Evolutionary conservation across 208 protist genomes (phyloP).

Genomic region (Crithidia brevicula): DNA sequence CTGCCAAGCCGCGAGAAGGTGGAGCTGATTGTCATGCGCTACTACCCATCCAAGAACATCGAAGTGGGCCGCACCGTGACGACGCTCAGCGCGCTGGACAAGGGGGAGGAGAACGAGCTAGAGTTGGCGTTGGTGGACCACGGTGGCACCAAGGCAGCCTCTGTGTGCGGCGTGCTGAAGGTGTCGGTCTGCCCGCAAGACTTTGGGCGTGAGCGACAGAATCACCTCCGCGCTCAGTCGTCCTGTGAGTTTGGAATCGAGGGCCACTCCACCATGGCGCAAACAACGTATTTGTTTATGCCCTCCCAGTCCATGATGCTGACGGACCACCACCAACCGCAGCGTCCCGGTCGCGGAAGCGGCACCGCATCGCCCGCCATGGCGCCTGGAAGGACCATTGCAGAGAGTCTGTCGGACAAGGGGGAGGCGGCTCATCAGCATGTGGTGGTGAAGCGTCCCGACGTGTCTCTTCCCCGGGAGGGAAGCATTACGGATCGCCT

Average conservation of each 20-base stretch:
- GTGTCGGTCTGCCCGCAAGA: conserved; percentile 49
- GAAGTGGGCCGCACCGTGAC: conserved; percentile 69
- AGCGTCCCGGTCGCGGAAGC: neutral
- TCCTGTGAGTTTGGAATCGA: conserved; percentile 24
- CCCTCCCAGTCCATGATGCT: neutral
- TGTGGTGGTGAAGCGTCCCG: neutral
- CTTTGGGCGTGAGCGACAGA: conserved; percentile 25
- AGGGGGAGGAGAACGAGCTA: conserved; percentile 34
- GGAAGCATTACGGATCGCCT: neutral
- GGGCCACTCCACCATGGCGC: conserved; percentile 7
- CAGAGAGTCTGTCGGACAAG: neutral
- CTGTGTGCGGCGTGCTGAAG: conserved; percentile 53
- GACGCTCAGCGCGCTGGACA: conserved; percentile 37
- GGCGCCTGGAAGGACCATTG: neutral
- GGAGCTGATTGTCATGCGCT: conserved; percentile 62
- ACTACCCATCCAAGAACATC: conserved; percentile 23
- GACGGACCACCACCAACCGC: neutral
- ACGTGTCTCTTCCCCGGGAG: neutral
- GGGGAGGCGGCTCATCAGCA: neutral
- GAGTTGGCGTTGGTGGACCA: conserved; percentile 60
- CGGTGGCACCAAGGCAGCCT: conserved; percentile 41
- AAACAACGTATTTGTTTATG: conserved; percentile 18
- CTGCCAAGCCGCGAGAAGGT: conserved; percentile 72
- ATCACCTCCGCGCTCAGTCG: conserved; percentile 23
- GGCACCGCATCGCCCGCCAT: neutral